Conservation (phyloP, 805 yeast genomes). For the Cyberlindnera misumaiensis region DNA sequence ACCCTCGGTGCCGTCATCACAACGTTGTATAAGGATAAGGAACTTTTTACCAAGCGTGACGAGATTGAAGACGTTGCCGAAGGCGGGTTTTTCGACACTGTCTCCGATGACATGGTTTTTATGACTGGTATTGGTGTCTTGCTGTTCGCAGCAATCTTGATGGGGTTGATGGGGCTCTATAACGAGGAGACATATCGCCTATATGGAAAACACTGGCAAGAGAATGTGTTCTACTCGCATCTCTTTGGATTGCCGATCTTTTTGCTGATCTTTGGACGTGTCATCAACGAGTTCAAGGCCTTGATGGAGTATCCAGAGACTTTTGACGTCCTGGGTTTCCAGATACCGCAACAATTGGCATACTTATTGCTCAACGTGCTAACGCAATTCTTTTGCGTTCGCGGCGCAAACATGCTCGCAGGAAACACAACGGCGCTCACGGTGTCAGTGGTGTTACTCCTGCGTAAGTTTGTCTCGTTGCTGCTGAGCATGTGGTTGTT, state of each 20-base stretch:
- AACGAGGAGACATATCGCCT: constrained; percentile 41
- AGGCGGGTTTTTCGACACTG: constrained; percentile 1
- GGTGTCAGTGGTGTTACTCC: constrained; percentile 49
- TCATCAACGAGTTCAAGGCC: constrained; percentile 26
- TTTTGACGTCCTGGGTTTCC: constrained; percentile 14
- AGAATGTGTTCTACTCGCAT: constrained; percentile 56
- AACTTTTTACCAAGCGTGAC: constrained; percentile 18
- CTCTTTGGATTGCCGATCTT: constrained; percentile 50
- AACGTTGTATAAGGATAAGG: constrained; percentile 25
- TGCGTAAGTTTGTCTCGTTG: constrained; percentile 58
- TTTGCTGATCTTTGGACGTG: constrained; percentile 27
- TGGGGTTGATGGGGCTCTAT: constrained; percentile 52
- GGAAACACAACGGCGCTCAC: constrained; percentile 56
- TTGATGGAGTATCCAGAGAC: constrained; percentile 17
- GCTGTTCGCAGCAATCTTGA: constrained; percentile 40
- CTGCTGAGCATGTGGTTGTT: constrained; percentile 48
- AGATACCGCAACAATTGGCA: constrained; percentile 22
- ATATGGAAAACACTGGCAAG: constrained; percentile 60
- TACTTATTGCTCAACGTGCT: constrained; percentile 36
- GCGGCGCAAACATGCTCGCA: constrained; percentile 60
- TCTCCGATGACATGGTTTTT: constrained; percentile 15
- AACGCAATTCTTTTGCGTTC: constrained; percentile 56
- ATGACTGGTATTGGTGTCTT: constrained; percentile 31
- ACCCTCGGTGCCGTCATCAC: constrained; percentile 39
- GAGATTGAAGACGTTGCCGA: constrained; percentile 1